Conservation (phyloP, 441 rosid species). For the Jatropha podagrica region DNA sequence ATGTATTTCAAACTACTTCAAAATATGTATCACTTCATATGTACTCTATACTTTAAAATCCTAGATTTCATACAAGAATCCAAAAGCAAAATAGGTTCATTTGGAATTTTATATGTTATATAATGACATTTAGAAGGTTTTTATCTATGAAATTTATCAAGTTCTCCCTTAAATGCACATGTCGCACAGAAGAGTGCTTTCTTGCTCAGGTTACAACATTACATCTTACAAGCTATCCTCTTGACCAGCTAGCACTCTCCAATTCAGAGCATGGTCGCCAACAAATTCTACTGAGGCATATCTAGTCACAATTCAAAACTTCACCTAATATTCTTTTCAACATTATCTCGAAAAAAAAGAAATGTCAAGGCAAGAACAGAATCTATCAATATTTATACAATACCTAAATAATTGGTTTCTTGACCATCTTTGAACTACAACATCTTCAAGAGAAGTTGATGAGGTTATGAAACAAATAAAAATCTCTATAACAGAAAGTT, state of each 20-base stretch:
- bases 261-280: not conserved
- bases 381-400: not conserved
- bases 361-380: not conserved
- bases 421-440: not conserved
- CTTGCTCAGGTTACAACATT: not conserved
- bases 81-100: too few relatives aligned
- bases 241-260: not conserved
- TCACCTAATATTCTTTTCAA: not conserved
- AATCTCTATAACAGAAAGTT: not conserved
- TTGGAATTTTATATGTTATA: too few relatives aligned
- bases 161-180: not conserved
- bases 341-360: not conserved
- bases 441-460: not conserved
- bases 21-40: too few relatives aligned
- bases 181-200: not conserved
- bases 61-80: too few relatives aligned
- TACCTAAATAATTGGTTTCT: not conserved
- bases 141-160: not conserved
- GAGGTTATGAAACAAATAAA: not conserved
- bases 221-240: not conserved
- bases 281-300: not conserved
- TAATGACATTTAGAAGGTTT: not conserved
- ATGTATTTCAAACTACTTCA: too few relatives aligned
- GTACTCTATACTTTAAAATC: too few relatives aligned
- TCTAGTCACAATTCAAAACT: not conserved